Percentiles rank a stretch among this genome's conserved stretches.
phyloP scores from a whole-genome alignment of 495 filamentous ascomycete genomes.

The Hamigera avellanea region DNA sequence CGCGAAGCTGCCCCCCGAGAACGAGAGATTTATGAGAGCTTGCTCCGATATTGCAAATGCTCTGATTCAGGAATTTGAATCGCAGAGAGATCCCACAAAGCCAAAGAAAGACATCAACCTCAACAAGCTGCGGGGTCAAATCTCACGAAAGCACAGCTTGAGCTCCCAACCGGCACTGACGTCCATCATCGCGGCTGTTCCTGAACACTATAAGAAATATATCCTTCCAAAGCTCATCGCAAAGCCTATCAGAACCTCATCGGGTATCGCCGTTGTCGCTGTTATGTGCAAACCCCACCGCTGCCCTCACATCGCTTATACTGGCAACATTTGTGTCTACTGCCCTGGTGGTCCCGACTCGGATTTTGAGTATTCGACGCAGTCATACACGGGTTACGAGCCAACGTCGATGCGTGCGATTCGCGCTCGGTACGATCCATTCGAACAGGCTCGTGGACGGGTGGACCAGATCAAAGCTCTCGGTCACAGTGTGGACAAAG shows the following conservation, averaged over 20 bases:
- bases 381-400: constrained; percentile 97
- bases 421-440: constrained; percentile 92
- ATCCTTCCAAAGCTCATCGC: constrained; percentile 91
- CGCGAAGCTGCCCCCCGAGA: constrained; percentile 71
- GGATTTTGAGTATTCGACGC: constrained; percentile 97
- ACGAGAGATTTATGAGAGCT: constrained; percentile 82
- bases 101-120: constrained; percentile 83
- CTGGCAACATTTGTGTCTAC: constrained; percentile 98
- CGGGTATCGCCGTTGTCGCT: constrained; percentile 96
- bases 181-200: constrained; percentile 93
- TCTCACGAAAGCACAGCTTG: constrained; percentile 84
- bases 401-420: constrained; percentile 98
- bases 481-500: constrained; percentile 95
- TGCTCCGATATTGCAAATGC: constrained; percentile 91
- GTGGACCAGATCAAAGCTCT: constrained; percentile 93
- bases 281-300: constrained; percentile 99
- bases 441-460: constrained; percentile 89
- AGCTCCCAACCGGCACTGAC: constrained; percentile 80
- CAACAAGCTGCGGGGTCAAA: constrained; percentile 75
- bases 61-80: constrained; percentile 86
- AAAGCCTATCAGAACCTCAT: constrained; percentile 90
- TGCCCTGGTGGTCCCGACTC: constrained; percentile 95
- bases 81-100: constrained; percentile 54
- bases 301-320: constrained; percentile 95
- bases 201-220: constrained; percentile 99